Percentiles rank a stretch among this genome's conserved stretches.
Conservation (phyloP, 495 filamentous ascomycete species). For the Xylaria grammica region DNA sequence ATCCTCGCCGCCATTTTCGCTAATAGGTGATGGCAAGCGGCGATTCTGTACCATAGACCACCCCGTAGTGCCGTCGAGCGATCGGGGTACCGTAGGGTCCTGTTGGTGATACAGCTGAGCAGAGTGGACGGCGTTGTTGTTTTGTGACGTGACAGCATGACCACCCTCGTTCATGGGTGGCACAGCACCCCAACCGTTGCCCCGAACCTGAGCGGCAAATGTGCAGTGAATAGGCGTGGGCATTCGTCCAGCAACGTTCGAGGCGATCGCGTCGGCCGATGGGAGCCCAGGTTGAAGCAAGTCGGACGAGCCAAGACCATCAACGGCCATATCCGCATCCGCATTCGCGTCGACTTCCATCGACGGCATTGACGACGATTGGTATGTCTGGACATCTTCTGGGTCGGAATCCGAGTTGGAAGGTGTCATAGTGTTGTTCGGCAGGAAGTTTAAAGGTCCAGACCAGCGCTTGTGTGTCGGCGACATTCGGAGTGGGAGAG, state of each 20-base stretch:
- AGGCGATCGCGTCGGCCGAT: slow-evolving; percentile 29
- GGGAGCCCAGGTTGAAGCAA: slow-evolving; percentile 40
- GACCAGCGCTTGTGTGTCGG: slow-evolving; percentile 47
- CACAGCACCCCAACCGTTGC: slow-evolving; percentile 45
- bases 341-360: slow-evolving; percentile 57
- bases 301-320: slow-evolving; percentile 32
- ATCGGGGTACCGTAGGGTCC: slow-evolving; percentile 39
- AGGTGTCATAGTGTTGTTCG: slow-evolving; percentile 42
- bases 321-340: slow-evolving; percentile 60
- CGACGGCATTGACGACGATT: slow-evolving; percentile 22
- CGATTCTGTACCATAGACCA: slow-evolving; percentile 55
- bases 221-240: slow-evolving; percentile 61
- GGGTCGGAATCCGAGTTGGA: slow-evolving; percentile 42
- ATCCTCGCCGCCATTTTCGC: slow-evolving; percentile 65
- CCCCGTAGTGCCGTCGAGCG: slow-evolving; percentile 46
- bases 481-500: slow-evolving; percentile 49
- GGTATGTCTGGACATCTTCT: slow-evolving; percentile 36
- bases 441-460: slow-evolving; percentile 38
- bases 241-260: slow-evolving; percentile 48
- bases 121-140: slow-evolving; percentile 39
- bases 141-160: slow-evolving; percentile 30
- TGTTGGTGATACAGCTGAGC: slow-evolving; percentile 27
- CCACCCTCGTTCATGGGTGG: background rate
- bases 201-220: slow-evolving; percentile 52
- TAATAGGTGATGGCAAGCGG: slow-evolving; percentile 73